These are phyloP conservation scores for Jackrogersella multiformis DNA, from an alignment of 495 filamentous ascomycete genomes.

Conservation along the genomic window DNA sequence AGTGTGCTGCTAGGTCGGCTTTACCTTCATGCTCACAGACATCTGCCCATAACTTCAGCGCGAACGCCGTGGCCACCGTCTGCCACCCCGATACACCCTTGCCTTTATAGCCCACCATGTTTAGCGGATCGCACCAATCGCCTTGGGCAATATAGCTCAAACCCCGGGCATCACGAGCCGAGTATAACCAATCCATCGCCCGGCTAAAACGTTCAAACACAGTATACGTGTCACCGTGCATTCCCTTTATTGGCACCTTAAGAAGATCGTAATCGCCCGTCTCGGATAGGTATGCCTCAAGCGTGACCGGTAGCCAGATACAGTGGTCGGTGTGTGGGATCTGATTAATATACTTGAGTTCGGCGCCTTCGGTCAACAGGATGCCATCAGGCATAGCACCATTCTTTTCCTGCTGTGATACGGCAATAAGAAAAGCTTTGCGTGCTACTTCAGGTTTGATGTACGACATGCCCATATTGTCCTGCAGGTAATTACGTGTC, in stretches of 20 bases:
- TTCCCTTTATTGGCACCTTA: slow-evolving; percentile 52
- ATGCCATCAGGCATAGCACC: slow-evolving; percentile 69
- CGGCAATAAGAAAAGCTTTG: slow-evolving; percentile 56
- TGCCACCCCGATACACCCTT: slow-evolving; percentile 66
- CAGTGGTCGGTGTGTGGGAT: slow-evolving; percentile 67
- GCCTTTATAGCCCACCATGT: slow-evolving; percentile 67
- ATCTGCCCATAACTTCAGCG: slow-evolving; percentile 60
- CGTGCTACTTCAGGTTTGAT: slow-evolving; percentile 62
- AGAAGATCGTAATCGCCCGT: slow-evolving; percentile 63
- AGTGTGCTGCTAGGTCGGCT: slow-evolving; percentile 51
- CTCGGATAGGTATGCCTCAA: slow-evolving; percentile 64
- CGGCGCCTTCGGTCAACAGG: slow-evolving; percentile 60
- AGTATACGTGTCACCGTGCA: slow-evolving; percentile 55
- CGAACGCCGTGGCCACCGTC: slow-evolving; percentile 62
- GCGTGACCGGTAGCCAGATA: slow-evolving; percentile 63
- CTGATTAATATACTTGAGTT: slow-evolving; percentile 69
- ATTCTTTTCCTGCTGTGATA: slow-evolving; percentile 61
- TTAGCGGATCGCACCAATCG: slow-evolving; percentile 69
- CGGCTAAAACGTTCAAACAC: slow-evolving; percentile 63
- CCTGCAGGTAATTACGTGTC: slow-evolving; percentile 66
- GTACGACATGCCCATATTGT: slow-evolving; percentile 70
- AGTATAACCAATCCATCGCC: slow-evolving; percentile 63
- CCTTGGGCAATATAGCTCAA: slow-evolving; percentile 66
- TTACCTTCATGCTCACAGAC: slow-evolving; percentile 59
- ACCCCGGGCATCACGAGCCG: slow-evolving; percentile 60